These are phyloP conservation scores for Alternaria triticina DNA, from an alignment of 2,329 filamentous ascomycete genomes.

Conservation along the genomic window DNA sequence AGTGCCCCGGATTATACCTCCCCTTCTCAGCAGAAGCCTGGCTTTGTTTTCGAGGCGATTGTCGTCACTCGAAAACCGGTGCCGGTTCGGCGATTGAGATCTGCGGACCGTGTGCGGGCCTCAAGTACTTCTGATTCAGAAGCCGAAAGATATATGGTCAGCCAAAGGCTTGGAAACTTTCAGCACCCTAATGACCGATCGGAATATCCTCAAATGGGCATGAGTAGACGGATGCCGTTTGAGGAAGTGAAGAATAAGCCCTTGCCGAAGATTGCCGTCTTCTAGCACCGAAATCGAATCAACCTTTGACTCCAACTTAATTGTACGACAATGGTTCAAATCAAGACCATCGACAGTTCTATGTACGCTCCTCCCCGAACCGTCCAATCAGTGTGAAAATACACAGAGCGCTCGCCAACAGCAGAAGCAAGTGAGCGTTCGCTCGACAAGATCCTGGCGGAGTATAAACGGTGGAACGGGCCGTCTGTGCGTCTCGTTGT, in stretches of 20 bases:
- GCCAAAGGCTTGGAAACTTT: constrained; percentile 13
- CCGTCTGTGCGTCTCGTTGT: not conserved
- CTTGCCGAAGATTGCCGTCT: constrained; percentile 30
- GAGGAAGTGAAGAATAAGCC: constrained; percentile 40
- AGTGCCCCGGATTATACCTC: constrained; percentile 25
- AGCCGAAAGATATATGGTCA: constrained; percentile 9
- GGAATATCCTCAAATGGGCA: not conserved
- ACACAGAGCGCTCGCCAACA: not conserved
- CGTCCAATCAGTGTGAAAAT: not conserved
- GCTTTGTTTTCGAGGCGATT: constrained; percentile 16
- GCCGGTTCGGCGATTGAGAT: constrained; percentile 18
- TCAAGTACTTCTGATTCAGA: constrained; percentile 8
- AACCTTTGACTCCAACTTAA: not conserved
- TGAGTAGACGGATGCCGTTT: constrained; percentile 15
- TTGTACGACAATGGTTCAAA: not conserved
- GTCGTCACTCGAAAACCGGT: constrained; percentile 6
- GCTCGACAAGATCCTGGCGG: not conserved
- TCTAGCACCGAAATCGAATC: constrained; percentile 7
- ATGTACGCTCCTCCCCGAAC: not conserved
- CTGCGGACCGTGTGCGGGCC: constrained; percentile 15
- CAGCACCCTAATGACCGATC: not conserved
- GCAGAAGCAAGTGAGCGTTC: not conserved
- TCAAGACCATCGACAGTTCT: not conserved
- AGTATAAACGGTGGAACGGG: not conserved
- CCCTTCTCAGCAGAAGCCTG: constrained; percentile 15